phyloP scores from a whole-genome alignment of 495 filamentous ascomycete genomes.

The Aspergillus egyptiacus region DNA sequence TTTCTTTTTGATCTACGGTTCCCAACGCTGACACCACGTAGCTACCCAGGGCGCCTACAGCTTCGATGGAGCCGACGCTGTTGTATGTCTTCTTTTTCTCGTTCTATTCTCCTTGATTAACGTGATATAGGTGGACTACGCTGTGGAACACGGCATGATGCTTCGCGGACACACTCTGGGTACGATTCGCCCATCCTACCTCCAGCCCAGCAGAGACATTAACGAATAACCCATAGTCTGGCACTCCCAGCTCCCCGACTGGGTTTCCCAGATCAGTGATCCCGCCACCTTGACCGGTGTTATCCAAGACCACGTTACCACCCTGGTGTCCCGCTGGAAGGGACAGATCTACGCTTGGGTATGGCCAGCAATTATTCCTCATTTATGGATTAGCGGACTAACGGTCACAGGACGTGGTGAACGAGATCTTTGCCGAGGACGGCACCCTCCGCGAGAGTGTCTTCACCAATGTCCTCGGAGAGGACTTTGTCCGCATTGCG shows the following conservation, averaged over 20 bases:
- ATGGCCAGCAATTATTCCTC: too few relatives aligned
- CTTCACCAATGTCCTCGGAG: conserved; percentile 40
- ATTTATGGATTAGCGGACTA: too few relatives aligned
- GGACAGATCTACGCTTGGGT: conserved; percentile 47
- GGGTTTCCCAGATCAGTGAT: too few relatives aligned
- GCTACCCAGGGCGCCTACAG: conserved; percentile 5
- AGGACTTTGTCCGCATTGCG: conserved; percentile 41
- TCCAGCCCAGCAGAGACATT: not conserved
- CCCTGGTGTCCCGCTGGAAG: conserved; percentile 49
- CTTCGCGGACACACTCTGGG: conserved; percentile 25
- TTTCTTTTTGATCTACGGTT: too few relatives aligned
- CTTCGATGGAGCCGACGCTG: conserved; percentile 9
- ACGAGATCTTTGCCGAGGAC: conserved; percentile 24
- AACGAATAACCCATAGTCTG: too few relatives aligned
- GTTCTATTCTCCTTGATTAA: too few relatives aligned
- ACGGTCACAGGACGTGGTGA: conserved; percentile 21
- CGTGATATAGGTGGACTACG: too few relatives aligned
- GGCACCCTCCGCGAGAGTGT: conserved; percentile 38
- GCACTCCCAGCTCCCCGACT: too few relatives aligned
- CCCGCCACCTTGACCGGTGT: conserved; percentile 42
- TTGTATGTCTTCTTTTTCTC: too few relatives aligned
- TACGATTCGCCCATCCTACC: conserved; percentile 12
- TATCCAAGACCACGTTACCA: conserved; percentile 47
- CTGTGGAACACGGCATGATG: conserved; percentile 6
- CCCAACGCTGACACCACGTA: conserved; percentile 7